A percentile compares a stretch with the other conserved stretches of the same genome.
Conservation (phyloP, 768 basidiomycete genomes). For the Phlebiopsis gigantea region DNA sequence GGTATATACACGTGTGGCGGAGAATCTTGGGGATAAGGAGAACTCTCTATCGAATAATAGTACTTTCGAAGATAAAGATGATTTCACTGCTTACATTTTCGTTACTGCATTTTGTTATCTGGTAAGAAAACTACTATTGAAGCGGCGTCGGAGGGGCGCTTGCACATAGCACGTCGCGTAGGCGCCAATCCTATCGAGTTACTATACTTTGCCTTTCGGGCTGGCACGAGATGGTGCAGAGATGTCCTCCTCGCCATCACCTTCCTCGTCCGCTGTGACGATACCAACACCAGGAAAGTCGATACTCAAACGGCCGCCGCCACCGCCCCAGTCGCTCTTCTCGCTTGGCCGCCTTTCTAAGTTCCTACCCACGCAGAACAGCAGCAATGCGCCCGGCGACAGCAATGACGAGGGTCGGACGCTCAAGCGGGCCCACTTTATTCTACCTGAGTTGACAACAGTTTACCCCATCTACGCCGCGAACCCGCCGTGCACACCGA, state of each 20-base stretch:
- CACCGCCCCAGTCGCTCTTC: conserved; percentile 62
- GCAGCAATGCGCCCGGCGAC: conserved; percentile 15
- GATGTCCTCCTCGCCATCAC: conserved; percentile 43
- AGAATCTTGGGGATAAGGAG: no score
- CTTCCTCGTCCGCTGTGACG: conserved; percentile 77
- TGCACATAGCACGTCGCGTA: neutral
- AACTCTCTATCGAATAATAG: no score
- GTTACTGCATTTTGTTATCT: no score
- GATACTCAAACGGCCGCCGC: conserved; percentile 75
- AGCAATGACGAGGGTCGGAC: conserved; percentile 48
- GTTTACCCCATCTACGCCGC: conserved; percentile 87
- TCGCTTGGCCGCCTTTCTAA: conserved; percentile 58
- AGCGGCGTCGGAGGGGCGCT: neutral
- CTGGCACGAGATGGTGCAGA: conserved; percentile 19
- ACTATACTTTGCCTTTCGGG: neutral
- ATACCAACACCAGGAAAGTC: conserved; percentile 77
- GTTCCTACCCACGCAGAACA: conserved; percentile 57
- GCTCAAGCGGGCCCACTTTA: conserved; percentile 87
- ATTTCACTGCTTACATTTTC: no score
- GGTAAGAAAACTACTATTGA: no score
- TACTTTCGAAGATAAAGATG: no score
- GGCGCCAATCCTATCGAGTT: neutral
- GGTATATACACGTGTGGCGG: no score
- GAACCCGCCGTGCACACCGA: conserved; percentile 78
- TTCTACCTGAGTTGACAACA: conserved; percentile 78